Evolutionary conservation across 371 early-diverging fungal species (phyloP).

Genomic region (Saksenaea vasiformis): DNA sequence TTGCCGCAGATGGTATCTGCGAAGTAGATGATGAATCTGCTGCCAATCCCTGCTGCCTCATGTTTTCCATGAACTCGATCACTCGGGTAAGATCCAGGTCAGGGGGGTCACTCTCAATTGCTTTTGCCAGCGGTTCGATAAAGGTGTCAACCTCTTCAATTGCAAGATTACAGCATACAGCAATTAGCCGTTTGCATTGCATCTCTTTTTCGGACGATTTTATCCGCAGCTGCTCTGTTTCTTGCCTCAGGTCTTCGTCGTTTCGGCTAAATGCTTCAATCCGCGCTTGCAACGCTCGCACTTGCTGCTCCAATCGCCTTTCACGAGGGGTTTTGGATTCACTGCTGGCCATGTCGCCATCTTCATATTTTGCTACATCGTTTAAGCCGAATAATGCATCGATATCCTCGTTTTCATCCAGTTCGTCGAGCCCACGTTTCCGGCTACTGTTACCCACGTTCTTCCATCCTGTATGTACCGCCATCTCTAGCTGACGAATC

Average conservation of each 20-base stretch:
- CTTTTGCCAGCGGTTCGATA: conserved; percentile 62
- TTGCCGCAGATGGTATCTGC: background rate
- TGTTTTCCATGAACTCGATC: conserved; percentile 57
- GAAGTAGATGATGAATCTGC: background rate
- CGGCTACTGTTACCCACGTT: conserved; percentile 6
- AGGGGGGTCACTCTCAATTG: conserved; percentile 73
- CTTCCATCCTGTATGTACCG: conserved; percentile 31
- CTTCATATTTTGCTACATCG: background rate
- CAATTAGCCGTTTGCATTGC: conserved; percentile 69
- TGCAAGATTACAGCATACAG: conserved; percentile 68
- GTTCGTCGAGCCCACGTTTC: conserved; percentile 7
- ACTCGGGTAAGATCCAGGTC: conserved; percentile 55
- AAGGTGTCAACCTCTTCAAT: conserved; percentile 67
- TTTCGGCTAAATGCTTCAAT: conserved; percentile 45
- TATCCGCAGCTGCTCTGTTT: conserved; percentile 34
- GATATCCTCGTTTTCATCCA: conserved; percentile 15
- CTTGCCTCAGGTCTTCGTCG: conserved; percentile 42
- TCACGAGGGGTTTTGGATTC: conserved; percentile 7
- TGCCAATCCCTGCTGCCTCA: conserved; percentile 33
- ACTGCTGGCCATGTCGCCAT: background rate
- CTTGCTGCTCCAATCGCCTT: conserved; percentile 29
- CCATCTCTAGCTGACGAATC: conserved; percentile 52
- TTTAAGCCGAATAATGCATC: conserved; percentile 7
- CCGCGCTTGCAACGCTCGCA: conserved; percentile 41
- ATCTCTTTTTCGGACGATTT: conserved; percentile 53